Evolutionary conservation across 2,329 filamentous ascomycete species (phyloP).

Genomic region (Claviceps capensis): DNA sequence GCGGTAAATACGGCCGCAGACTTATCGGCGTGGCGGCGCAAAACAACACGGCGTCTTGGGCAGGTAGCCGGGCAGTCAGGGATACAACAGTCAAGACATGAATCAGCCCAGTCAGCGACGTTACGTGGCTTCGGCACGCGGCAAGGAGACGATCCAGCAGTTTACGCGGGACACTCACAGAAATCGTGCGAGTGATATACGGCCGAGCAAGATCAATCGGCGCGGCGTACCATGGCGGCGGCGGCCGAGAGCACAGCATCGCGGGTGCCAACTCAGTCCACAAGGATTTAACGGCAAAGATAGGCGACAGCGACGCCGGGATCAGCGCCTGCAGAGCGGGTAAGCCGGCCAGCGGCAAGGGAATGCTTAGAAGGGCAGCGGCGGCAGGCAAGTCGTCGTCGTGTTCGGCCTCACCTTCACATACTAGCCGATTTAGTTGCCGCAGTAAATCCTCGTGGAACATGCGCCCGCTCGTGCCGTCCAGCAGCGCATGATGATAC

Average conservation of each 20-base stretch:
- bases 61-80: slow-evolving; percentile 23
- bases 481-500: slow-evolving; percentile 38
- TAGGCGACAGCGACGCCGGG: slow-evolving; percentile 16
- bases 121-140: slow-evolving; percentile 25
- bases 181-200: slow-evolving; percentile 21
- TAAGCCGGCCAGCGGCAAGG: slow-evolving; percentile 11
- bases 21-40: slow-evolving; percentile 28
- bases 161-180: slow-evolving; percentile 20
- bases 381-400: too few relatives aligned
- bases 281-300: slow-evolving; percentile 26
- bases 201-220: slow-evolving; percentile 22
- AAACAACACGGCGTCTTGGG: slow-evolving; percentile 20
- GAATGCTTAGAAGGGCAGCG: too few relatives aligned
- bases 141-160: slow-evolving; percentile 19
- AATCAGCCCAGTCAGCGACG: slow-evolving; percentile 35
- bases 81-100: slow-evolving; percentile 31
- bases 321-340: slow-evolving; percentile 27
- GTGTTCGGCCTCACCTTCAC: too few relatives aligned
- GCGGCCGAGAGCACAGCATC: slow-evolving; percentile 19
- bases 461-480: slow-evolving; percentile 32
- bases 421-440: slow-evolving; percentile 21
- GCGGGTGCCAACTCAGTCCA: slow-evolving; percentile 27
- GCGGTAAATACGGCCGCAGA: slow-evolving; percentile 25
- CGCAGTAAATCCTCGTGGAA: slow-evolving; percentile 35
- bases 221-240: slow-evolving; percentile 25